Conservation (phyloP, 2,329 filamentous ascomycete species). For the Pseudogymnoascus sp. region DNA sequence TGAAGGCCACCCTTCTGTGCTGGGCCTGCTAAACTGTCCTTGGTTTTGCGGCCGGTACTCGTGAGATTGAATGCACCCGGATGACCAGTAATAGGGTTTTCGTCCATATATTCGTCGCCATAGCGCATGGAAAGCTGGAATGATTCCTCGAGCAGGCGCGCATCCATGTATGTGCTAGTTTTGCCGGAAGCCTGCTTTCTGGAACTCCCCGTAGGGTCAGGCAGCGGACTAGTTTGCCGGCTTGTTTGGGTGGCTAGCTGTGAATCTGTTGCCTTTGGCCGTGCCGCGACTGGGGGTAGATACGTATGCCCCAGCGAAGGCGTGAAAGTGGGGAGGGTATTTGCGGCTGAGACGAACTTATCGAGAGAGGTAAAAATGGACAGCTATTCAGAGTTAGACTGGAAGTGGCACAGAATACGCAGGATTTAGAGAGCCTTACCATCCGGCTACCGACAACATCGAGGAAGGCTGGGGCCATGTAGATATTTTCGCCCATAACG, state of each 20-base stretch:
- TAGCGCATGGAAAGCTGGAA: slow-evolving; percentile 50
- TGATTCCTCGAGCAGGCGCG: slow-evolving; percentile 44
- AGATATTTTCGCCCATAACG: slow-evolving; percentile 58
- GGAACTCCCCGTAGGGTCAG: slow-evolving; percentile 28
- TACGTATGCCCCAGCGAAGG: slow-evolving; percentile 42
- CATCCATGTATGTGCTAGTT: slow-evolving; percentile 23
- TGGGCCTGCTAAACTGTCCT: slow-evolving; percentile 22
- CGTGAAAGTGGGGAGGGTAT: slow-evolving; percentile 37
- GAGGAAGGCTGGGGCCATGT: slow-evolving; percentile 55
- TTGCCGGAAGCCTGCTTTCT: slow-evolving; percentile 22
- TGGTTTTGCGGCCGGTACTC: slow-evolving; percentile 46
- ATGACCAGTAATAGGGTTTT: slow-evolving; percentile 60
- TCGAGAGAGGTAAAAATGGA: slow-evolving; percentile 26
- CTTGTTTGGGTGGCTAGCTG: slow-evolving; percentile 22
- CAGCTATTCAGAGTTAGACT: slow-evolving; percentile 11
- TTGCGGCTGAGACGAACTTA: slow-evolving; percentile 28
- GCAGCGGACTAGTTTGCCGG: slow-evolving; percentile 39
- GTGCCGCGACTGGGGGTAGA: slow-evolving; percentile 20
- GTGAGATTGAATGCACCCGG: slow-evolving; percentile 60
- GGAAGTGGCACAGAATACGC: slow-evolving; percentile 13
- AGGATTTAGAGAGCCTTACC: slow-evolving; percentile 34
- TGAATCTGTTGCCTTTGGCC: slow-evolving; percentile 19
- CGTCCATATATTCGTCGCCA: slow-evolving; percentile 59
- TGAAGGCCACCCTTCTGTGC: slow-evolving; percentile 16
- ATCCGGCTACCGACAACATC: slow-evolving; percentile 54